These are phyloP conservation scores for Dunaliella primolecta DNA, from an alignment of 139 green algal genomes.

Conservation along the genomic window DNA sequence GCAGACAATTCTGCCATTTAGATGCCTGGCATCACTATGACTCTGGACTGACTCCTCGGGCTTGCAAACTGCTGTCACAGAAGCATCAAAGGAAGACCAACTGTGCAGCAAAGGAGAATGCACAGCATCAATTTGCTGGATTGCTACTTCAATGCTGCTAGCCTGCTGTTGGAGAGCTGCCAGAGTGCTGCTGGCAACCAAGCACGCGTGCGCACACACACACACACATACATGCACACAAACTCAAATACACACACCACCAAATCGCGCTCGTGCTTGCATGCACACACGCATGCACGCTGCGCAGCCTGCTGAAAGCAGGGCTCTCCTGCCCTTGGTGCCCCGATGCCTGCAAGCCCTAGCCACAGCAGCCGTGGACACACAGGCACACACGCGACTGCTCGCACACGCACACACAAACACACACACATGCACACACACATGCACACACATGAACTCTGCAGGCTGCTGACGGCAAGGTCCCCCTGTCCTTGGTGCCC, in stretches of 20 bases:
- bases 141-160: too few species aligned
- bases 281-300: neutral
- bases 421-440: neutral
- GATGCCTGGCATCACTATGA: too few species aligned
- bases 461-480: constrained; percentile 1
- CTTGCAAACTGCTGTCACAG: too few species aligned
- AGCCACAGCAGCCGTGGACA: constrained; percentile 59
- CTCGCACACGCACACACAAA: neutral
- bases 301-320: neutral
- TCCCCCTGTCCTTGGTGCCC: constrained; percentile 18
- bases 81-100: too few species aligned
- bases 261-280: too few species aligned
- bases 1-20: too few species aligned
- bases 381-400: neutral
- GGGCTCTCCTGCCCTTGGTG: constrained; percentile 17
- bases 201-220: neutral
- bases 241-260: neutral
- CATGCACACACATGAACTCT: neutral
- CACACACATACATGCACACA: neutral
- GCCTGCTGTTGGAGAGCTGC: too few species aligned
- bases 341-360: constrained; percentile 32
- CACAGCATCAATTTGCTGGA: too few species aligned
- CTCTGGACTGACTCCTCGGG: too few species aligned
- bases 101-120: too few species aligned
- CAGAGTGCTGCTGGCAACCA: too few species aligned